Evolutionary conservation across 2,329 filamentous ascomycete genomes (phyloP).

Genomic region (Fusarium paranaense): DNA sequence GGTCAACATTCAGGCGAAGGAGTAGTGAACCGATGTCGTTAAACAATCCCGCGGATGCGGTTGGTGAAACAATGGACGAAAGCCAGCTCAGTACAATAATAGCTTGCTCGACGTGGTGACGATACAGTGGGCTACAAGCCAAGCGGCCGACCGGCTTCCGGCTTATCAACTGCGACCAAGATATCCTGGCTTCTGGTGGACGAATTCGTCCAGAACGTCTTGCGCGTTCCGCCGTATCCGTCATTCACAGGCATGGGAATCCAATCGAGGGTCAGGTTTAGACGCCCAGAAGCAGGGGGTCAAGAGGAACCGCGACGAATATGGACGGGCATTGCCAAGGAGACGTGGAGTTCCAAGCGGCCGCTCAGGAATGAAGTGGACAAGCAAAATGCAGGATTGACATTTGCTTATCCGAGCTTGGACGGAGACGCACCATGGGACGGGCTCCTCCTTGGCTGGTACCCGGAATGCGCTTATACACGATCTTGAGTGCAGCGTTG

Average conservation of each 20-base stretch:
- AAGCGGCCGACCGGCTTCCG: slow-evolving; percentile 21
- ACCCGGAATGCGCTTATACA: slow-evolving; percentile 8
- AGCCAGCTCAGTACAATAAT: slow-evolving; percentile 15
- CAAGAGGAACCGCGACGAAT: slow-evolving; percentile 22
- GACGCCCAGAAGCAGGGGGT: slow-evolving; percentile 35
- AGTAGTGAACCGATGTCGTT: slow-evolving; percentile 1
- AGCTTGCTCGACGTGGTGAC: not conserved
- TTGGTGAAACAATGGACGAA: slow-evolving; percentile 34
- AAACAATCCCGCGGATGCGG: slow-evolving; percentile 27
- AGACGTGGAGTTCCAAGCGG: slow-evolving; percentile 12
- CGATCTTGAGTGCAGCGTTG: slow-evolving; percentile 1
- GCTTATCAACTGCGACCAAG: slow-evolving; percentile 8
- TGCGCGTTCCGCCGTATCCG: slow-evolving; percentile 19
- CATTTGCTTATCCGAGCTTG: slow-evolving; percentile 2
- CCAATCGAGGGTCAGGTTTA: slow-evolving; percentile 31
- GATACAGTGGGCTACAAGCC: not conserved
- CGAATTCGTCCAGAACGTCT: slow-evolving; percentile 20
- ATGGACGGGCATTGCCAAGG: slow-evolving; percentile 6
- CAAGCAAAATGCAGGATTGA: slow-evolving; percentile 1
- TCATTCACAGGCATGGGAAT: slow-evolving; percentile 1
- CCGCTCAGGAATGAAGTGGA: slow-evolving; percentile 21
- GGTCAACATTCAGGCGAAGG: not conserved
- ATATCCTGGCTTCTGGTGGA: slow-evolving; percentile 23
- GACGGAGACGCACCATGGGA: not conserved
- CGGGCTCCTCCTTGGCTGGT: slow-evolving; percentile 2